Evolutionary conservation across 2,329 filamentous ascomycete genomes (phyloP).

Genomic region (Trichoderma sp.): DNA sequence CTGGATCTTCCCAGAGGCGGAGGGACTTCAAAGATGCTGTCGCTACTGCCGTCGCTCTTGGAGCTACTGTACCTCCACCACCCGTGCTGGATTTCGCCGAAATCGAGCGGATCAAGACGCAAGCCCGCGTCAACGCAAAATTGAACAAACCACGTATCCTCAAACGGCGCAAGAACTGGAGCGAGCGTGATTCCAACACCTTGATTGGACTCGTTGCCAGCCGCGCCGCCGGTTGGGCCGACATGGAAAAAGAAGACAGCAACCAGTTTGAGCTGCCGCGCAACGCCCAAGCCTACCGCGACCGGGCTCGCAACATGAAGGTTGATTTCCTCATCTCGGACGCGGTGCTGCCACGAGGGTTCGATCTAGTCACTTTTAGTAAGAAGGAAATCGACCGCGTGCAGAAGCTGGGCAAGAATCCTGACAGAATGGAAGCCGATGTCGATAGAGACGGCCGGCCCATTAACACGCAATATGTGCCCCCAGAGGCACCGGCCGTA

Average conservation of each 20-base stretch:
- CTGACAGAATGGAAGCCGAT: slow-evolving; percentile 50
- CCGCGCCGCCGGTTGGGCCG: slow-evolving; percentile 35
- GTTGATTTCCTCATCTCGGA: slow-evolving; percentile 53
- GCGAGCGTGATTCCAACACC: slow-evolving; percentile 41
- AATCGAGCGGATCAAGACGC: slow-evolving; percentile 34
- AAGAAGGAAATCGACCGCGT: slow-evolving; percentile 52
- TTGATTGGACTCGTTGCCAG: slow-evolving; percentile 47
- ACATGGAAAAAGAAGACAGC: slow-evolving; percentile 36
- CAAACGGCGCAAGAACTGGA: slow-evolving; percentile 45
- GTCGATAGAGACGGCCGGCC: slow-evolving; percentile 43
- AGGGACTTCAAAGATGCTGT: background rate
- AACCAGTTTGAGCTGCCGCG: slow-evolving; percentile 46
- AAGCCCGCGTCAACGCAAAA: slow-evolving; percentile 28
- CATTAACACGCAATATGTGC: slow-evolving; percentile 41
- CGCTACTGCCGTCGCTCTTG: background rate
- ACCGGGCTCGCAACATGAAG: slow-evolving; percentile 61
- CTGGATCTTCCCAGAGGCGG: slow-evolving; percentile 12
- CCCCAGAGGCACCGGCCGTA: background rate
- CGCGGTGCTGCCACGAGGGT: slow-evolving; percentile 47
- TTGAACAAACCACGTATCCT: slow-evolving; percentile 30
- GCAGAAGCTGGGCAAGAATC: slow-evolving; percentile 49
- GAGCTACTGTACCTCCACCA: slow-evolving; percentile 5
- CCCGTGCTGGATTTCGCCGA: slow-evolving; percentile 29
- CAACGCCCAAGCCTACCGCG: slow-evolving; percentile 58
- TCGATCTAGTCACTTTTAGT: slow-evolving; percentile 53